These are phyloP conservation scores for Crithidia expoeki DNA, from an alignment of 208 protist genomes.

Conservation along the genomic window DNA sequence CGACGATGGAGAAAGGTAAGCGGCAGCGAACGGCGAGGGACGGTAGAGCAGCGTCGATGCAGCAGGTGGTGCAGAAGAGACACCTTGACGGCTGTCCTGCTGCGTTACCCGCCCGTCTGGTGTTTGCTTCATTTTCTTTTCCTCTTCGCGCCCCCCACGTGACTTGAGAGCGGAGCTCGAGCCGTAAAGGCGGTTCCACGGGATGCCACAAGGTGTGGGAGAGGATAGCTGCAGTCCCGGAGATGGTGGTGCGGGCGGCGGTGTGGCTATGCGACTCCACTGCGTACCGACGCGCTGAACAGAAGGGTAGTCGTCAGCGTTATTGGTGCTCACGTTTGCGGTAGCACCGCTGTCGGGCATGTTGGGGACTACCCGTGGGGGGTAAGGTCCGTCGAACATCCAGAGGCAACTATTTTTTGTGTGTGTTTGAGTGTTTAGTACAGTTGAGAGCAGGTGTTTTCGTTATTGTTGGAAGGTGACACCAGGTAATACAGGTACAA, in stretches of 20 bases:
- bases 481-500: background rate
- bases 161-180: background rate
- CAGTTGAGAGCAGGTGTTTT: background rate
- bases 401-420: background rate
- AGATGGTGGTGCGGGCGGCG: background rate
- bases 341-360: background rate
- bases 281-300: background rate
- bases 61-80: background rate
- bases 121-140: background rate
- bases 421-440: background rate
- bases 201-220: conserved; percentile 13
- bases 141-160: background rate
- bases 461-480: too few species aligned
- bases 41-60: conserved; percentile 2
- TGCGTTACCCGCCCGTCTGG: background rate
- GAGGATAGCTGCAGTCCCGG: background rate
- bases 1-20: background rate
- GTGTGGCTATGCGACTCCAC: conserved; percentile 4
- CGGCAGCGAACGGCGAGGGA: background rate
- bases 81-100: too few species aligned
- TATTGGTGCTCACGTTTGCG: background rate
- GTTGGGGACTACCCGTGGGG: conserved; percentile 14
- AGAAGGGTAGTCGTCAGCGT: background rate
- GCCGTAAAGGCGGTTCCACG: conserved; percentile 24
- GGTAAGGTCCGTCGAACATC: conserved; percentile 19